These are phyloP conservation scores for Asparagopsis taxiformis DNA, from an alignment of 31 red algal species.

Conservation along the genomic window DNA sequence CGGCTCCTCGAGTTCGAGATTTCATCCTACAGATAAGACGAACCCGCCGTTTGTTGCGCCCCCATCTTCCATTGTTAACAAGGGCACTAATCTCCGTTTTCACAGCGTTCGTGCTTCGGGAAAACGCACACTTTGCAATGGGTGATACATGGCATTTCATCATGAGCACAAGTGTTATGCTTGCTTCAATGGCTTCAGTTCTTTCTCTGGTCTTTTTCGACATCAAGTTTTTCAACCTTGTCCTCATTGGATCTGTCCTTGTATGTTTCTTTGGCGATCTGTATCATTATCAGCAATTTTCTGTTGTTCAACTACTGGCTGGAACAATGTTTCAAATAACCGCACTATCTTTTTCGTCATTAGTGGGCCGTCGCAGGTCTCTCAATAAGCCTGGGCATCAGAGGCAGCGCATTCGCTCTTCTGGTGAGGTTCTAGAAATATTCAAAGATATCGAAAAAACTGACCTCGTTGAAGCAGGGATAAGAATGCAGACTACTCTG, in stretches of 20 bases:
- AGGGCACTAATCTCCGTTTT: conserved; percentile 39
- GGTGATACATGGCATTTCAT: neutral
- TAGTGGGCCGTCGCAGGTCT: conserved; percentile 37
- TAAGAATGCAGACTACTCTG: conserved; percentile 25
- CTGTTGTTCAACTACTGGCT: neutral
- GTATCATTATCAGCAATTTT: conserved; percentile 5
- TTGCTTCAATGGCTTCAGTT: conserved; percentile 18
- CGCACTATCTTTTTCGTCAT: conserved; percentile 21
- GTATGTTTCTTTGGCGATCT: conserved; percentile 21
- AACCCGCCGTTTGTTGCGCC: conserved; percentile 29
- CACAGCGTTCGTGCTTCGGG: conserved; percentile 31
- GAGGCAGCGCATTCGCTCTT: conserved; percentile 10
- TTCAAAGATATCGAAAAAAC: conserved; percentile 25
- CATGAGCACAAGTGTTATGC: conserved; percentile 17
- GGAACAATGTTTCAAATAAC: neutral
- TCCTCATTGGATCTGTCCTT: conserved; percentile 18
- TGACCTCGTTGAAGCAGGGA: conserved; percentile 28
- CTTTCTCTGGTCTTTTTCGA: conserved; percentile 57
- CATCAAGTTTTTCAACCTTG: conserved; percentile 25
- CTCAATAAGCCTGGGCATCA: conserved; percentile 37
- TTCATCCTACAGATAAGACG: conserved; percentile 36
- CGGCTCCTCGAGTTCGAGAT: too few relatives aligned
- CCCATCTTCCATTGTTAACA: conserved; percentile 24
- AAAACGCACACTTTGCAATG: neutral
- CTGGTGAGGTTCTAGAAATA: conserved; percentile 3